phyloP scores from a whole-genome alignment of 176 grass and related monocot species.

The Oryza punctata region DNA sequence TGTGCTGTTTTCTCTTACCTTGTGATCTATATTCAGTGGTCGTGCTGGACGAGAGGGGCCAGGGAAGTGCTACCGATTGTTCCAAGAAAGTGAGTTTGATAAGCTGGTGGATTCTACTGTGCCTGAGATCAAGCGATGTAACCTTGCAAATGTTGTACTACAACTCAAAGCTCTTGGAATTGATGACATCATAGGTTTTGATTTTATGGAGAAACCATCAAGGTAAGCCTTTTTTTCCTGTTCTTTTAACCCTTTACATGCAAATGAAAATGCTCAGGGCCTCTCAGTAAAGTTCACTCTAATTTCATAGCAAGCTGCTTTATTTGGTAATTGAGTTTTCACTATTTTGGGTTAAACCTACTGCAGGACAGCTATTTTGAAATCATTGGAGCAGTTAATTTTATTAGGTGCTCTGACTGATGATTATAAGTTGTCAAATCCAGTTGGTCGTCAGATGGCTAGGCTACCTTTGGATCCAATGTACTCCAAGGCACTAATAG shows the following conservation, averaged over 20 bases:
- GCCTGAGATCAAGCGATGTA: slow-evolving; percentile 95
- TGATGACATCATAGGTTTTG: slow-evolving; percentile 93
- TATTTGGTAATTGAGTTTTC: slow-evolving; percentile 1
- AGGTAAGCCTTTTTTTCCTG: slow-evolving; percentile 44
- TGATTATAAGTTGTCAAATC: slow-evolving; percentile 86
- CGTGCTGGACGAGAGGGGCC: slow-evolving; percentile 81
- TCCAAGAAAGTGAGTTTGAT: slow-evolving; percentile 83
- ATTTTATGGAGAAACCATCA: slow-evolving; percentile 98
- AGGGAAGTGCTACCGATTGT: slow-evolving; percentile 86
- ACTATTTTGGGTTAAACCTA: slow-evolving; percentile 27
- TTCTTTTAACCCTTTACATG: slow-evolving; percentile 9
- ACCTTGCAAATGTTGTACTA: slow-evolving; percentile 90
- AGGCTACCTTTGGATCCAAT: slow-evolving; percentile 91
- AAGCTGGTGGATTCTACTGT: slow-evolving; percentile 80
- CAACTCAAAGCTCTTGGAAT: slow-evolving; percentile 96
- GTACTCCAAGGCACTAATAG: slow-evolving; percentile 89
- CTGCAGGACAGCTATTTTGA: slow-evolving; percentile 83
- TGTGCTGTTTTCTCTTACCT: slow-evolving; percentile 23
- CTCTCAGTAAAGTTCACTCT: slow-evolving; percentile 13
- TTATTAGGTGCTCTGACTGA: slow-evolving; percentile 78
- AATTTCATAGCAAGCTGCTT: slow-evolving; percentile 1
- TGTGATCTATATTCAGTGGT: slow-evolving; percentile 54
- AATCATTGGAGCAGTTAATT: slow-evolving; percentile 90
- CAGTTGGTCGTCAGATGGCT: slow-evolving; percentile 87
- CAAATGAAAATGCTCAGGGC: neutral